A percentile compares a stretch with the other conserved stretches of the same genome.
These are phyloP conservation scores for Alternaria atra DNA, from an alignment of 2,329 filamentous ascomycete genomes.

Conservation along the genomic window DNA sequence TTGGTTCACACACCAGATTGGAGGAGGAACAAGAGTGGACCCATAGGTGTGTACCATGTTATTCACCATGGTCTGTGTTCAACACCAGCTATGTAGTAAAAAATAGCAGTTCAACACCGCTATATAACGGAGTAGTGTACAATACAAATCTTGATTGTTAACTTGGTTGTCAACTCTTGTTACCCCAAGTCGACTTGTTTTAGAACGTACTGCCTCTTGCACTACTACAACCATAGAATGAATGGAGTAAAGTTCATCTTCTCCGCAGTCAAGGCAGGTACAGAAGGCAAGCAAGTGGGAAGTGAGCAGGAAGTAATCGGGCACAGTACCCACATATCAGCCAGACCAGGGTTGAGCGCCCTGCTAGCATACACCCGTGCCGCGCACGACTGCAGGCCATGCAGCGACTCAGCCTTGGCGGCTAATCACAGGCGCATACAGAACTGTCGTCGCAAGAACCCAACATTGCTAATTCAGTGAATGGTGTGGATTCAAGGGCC, in stretches of 20 bases:
- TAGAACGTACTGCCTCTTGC: neutral
- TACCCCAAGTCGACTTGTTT: neutral
- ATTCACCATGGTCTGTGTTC: neutral
- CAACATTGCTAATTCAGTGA: neutral
- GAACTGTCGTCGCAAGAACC: neutral
- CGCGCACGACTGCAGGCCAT: neutral
- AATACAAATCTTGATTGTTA: neutral
- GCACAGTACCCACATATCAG: neutral
- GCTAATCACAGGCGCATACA: constrained; percentile 1
- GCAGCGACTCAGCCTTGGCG: constrained; percentile 12
- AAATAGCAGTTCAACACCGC: neutral
- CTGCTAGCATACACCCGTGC: constrained; percentile 5
- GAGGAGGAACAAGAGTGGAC: no score
- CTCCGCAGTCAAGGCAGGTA: no score
- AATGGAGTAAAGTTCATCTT: neutral
- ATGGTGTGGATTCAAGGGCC: neutral
- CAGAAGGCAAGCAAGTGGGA: neutral
- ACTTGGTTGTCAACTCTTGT: neutral
- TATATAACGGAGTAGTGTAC: neutral
- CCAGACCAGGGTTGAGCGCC: neutral
- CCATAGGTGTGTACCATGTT: neutral
- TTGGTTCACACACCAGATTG: neutral
- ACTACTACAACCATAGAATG: neutral
- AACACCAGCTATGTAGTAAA: neutral
- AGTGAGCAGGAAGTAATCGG: neutral